Evolutionary conservation across 192 early-diverging fungal species (phyloP).

Genomic region (Phlyctochytrium bullatum): DNA sequence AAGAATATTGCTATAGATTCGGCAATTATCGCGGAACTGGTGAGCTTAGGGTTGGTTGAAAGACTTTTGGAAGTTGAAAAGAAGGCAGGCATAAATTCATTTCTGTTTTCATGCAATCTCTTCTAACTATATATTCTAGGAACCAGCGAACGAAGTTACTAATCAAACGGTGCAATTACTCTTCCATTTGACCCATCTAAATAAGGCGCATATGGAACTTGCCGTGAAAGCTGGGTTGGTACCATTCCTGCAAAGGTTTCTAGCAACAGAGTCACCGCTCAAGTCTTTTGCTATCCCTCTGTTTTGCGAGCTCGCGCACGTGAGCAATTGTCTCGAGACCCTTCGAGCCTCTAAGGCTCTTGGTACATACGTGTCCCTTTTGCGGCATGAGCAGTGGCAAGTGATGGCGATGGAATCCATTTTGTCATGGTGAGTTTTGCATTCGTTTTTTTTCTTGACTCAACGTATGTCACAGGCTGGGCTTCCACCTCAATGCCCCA

Average conservation of each 20-base stretch:
- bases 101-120: background rate
- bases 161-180: conserved; percentile 60
- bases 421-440: conserved; percentile 54
- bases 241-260: conserved; percentile 52
- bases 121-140: conserved; percentile 1
- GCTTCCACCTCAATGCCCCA: too few relatives aligned
- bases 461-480: too few relatives aligned
- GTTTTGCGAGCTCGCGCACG: conserved; percentile 60
- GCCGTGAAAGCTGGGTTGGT: conserved; percentile 56
- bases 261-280: conserved; percentile 42
- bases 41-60: conserved; percentile 47
- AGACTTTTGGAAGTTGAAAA: conserved; percentile 35
- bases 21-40: conserved; percentile 44
- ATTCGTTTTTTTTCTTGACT: too few relatives aligned
- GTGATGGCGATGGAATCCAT: conserved; percentile 62
- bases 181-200: conserved; percentile 61
- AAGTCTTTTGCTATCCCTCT: conserved; percentile 64
- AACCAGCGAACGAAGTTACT: conserved; percentile 41
- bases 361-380: conserved; percentile 44
- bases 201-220: conserved; percentile 52
- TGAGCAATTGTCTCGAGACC: conserved; percentile 46
- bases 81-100: background rate
- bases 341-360: conserved; percentile 49
- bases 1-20: conserved; percentile 64
- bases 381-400: conserved; percentile 57